Percentiles rank a stretch among this genome's conserved stretches.
Conservation (phyloP, 176 grass and related monocot species). For the Secale cereale region DNA sequence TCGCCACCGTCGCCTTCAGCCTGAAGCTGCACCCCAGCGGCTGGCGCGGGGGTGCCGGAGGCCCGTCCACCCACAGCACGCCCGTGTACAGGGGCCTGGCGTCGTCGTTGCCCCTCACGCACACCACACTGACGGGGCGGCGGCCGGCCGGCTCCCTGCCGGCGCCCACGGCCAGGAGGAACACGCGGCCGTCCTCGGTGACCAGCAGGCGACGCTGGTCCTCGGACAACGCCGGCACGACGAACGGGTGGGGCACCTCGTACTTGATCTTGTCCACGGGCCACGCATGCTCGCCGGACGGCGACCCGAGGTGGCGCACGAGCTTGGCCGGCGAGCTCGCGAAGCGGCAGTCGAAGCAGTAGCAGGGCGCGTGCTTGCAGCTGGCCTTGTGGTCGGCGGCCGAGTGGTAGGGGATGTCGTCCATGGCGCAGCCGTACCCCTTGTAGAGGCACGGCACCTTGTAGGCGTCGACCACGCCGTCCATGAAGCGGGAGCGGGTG, state of each 20-base stretch:
- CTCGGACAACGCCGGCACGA: neutral
- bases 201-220: neutral
- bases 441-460: neutral
- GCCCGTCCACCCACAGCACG: neutral
- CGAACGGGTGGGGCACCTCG: neutral
- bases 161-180: neutral
- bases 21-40: neutral
- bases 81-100: neutral
- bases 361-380: neutral
- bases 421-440: neutral
- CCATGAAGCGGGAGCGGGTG: neutral
- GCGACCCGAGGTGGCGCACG: neutral
- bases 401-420: neutral
- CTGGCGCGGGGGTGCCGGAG: neutral
- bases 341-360: neutral
- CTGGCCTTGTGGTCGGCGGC: neutral
- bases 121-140: neutral
- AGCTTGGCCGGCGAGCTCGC: neutral
- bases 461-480: neutral
- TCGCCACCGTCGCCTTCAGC: neutral
- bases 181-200: neutral
- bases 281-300: neutral
- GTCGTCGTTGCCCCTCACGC: neutral
- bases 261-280: neutral
- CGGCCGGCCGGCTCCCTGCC: neutral